phyloP scores from a whole-genome alignment of 495 filamentous ascomycete genomes.

The Trichocladium antarcticum region DNA sequence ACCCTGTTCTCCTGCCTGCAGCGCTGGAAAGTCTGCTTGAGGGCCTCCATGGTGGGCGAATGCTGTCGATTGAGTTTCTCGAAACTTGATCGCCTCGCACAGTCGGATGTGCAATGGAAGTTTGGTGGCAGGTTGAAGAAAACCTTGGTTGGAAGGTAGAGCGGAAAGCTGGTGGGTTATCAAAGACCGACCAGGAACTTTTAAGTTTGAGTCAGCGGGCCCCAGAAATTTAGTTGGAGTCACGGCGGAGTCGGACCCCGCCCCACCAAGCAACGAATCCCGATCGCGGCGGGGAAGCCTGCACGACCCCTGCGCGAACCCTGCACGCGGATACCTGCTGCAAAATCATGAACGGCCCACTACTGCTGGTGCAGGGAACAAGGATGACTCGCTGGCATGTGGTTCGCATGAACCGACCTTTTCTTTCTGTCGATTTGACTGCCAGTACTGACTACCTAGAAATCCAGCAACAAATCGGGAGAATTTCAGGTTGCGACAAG shows the following conservation, averaged over 20 bases:
- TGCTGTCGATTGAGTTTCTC: conserved; percentile 10
- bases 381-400: too few species aligned
- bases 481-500: too few species aligned
- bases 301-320: too few species aligned
- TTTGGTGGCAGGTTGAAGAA: not conserved
- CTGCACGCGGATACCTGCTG: not conserved
- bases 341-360: too few species aligned
- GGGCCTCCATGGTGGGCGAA: conserved; percentile 49
- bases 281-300: conserved; percentile 1
- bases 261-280: not conserved
- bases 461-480: too few species aligned
- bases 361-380: too few species aligned
- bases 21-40: conserved; percentile 77
- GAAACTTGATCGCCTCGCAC: not conserved
- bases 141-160: not conserved
- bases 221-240: not conserved
- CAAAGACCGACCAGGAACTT: not conserved
- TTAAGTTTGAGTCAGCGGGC: conserved; percentile 5
- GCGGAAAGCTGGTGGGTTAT: not conserved
- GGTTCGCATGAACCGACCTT: too few species aligned
- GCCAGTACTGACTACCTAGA: too few species aligned
- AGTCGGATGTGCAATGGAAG: not conserved
- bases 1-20: conserved; percentile 68
- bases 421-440: too few species aligned
- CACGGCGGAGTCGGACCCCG: not conserved